Evolutionary conservation across 2,329 filamentous ascomycete species (phyloP), one percentile per base, ranked within the genome.

Genomic region (Graphilbum sp.): DNA sequence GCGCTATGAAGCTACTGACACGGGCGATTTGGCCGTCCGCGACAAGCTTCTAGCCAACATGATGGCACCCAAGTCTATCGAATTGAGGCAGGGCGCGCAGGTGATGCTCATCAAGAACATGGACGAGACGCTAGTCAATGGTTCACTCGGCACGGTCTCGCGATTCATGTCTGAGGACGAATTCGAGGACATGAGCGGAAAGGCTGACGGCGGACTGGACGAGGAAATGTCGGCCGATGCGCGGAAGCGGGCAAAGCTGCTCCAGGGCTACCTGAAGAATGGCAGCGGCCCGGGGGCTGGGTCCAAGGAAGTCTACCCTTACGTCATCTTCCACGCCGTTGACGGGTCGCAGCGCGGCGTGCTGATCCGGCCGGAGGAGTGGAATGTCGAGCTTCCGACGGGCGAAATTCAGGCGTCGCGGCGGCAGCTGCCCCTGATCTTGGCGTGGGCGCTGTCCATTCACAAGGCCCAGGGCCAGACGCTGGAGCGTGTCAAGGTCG

Each of bases 21-120:
- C 70, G 1, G 88, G 88, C 31, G 84, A 94, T 46, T 66, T 67
- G 16, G 59, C 64, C 1, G 57, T 79, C 29, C 77, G 83, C 24
- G 85, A 93, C 34, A 87, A 76, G 52, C 58, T 96, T 1, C 64
- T 98, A 6, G 58, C 71, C 6, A 94, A 88, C 52, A 93, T 92
- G 73, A 95, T 98, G 82, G 87, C 90, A 0, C 87, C 90, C 0
- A 79, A 79, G 48, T 53, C 59, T 0, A 72, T 98, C 17, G 74
- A 81, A 25, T 61, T 98, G 23, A 96, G 95, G 56, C 79, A 90
- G 45, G 84, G 86, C 10, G 84, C 90, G 0, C 92, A 98, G 54
- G 92, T 98, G 33, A 98, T 98, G 90, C 65, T 98, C n/a, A 95
- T 98, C 66, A 98, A 98, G 58, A 98, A 98, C 50, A 79, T 96